Percentiles rank a stretch among this genome's conserved stretches.
phyloP scores from a whole-genome alignment of 2,329 filamentous ascomycete species.

The Penicillium freii region DNA sequence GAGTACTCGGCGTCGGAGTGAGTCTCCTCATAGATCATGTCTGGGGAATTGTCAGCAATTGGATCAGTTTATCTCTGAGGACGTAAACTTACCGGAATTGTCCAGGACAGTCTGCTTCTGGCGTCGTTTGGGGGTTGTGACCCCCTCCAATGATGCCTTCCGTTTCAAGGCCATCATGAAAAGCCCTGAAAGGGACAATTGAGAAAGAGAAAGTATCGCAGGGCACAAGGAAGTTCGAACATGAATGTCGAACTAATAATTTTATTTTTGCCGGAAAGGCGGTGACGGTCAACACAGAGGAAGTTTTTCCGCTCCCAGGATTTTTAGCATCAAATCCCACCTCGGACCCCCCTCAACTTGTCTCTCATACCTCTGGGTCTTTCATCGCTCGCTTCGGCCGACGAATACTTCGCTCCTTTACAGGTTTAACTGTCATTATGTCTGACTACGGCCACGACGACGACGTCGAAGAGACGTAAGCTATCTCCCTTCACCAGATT shows the following conservation, averaged over 20 bases:
- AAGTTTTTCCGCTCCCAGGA: conserved; percentile 37
- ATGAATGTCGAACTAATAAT: conserved; percentile 18
- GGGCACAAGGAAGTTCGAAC: conserved; percentile 2
- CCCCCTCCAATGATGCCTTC: conserved; percentile 30
- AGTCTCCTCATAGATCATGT: conserved; percentile 34
- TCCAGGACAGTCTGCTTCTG: conserved; percentile 31
- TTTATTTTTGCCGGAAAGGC: conserved; percentile 37
- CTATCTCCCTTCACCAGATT: conserved; percentile 12
- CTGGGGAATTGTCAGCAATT: conserved; percentile 34
- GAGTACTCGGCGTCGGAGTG: conserved; percentile 37
- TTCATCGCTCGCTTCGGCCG: conserved; percentile 14
- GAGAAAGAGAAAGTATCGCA: background rate
- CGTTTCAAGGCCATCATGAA: conserved; percentile 38
- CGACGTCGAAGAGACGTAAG: conserved; percentile 59
- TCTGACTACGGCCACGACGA: conserved; percentile 72
- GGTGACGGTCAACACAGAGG: conserved; percentile 32
- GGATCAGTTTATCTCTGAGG: conserved; percentile 5
- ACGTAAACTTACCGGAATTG: conserved; percentile 28
- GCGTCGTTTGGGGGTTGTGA: conserved; percentile 31
- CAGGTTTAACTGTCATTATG: conserved; percentile 49
- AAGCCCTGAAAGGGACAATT: conserved; percentile 1
- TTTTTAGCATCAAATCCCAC: conserved; percentile 26
- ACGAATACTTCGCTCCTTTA: conserved; percentile 11
- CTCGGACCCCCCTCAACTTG: conserved; percentile 12
- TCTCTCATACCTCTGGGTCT: conserved; percentile 20